Percentiles rank a stretch among this genome's conserved stretches.
Conservation (phyloP, 805 yeast species). For the Candida boleticola region DNA sequence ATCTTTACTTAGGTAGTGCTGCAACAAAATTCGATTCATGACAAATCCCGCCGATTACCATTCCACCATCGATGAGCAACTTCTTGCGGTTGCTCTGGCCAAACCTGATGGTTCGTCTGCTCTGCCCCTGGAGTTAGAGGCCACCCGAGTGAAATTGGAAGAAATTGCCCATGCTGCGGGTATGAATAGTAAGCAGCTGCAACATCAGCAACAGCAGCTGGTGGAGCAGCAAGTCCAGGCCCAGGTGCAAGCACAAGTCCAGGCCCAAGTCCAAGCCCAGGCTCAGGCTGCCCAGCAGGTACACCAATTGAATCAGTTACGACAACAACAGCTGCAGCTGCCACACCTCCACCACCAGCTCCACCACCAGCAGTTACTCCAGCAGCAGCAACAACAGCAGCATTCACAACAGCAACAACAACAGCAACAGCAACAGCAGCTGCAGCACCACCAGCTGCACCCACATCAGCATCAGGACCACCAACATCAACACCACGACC, state of each 20-base stretch:
- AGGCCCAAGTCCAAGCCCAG: conserved; percentile 4
- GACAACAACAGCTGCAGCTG: conserved; percentile 6
- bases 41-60: conserved; percentile 6
- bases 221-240: conserved; percentile 10
- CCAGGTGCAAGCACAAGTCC: conserved; percentile 1
- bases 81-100: conserved; percentile 6
- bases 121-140: conserved; percentile 13
- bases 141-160: conserved; percentile 28
- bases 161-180: conserved; percentile 27
- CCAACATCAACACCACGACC: conserved; percentile 15
- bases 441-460: conserved; percentile 18
- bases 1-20: conserved; percentile 1
- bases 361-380: conserved; percentile 9
- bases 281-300: conserved; percentile 9
- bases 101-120: conserved; percentile 6
- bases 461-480: conserved; percentile 19
- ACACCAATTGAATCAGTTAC: conserved; percentile 10
- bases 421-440: conserved; percentile 10
- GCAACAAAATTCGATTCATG: conserved; percentile 5
- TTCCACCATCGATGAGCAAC: conserved; percentile 6
- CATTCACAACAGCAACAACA: conserved; percentile 14
- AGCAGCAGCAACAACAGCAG: conserved; percentile 14
- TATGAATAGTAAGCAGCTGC: conserved; percentile 12
- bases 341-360: conserved; percentile 5
- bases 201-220: conserved; percentile 13